phyloP scores from a whole-genome alignment of 352 stramenopile genomes.

The Globisporangium perplexum region DNA sequence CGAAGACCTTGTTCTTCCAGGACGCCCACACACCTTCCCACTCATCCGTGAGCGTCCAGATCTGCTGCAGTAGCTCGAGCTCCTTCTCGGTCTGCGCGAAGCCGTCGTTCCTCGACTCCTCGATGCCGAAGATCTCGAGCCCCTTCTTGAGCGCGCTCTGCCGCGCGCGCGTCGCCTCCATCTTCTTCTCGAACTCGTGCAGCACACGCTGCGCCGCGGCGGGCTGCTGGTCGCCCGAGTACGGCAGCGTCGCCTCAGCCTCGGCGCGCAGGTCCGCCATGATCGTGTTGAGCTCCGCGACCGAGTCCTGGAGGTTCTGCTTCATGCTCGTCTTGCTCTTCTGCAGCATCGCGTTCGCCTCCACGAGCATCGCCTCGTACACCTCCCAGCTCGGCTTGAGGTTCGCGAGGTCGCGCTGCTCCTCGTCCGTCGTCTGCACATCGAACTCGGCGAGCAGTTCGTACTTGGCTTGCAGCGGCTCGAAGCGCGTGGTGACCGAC shows the following conservation, averaged over 20 bases:
- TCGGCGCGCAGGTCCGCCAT: conserved; percentile 78
- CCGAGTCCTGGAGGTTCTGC: conserved; percentile 90
- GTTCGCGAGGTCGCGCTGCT: conserved; percentile 67
- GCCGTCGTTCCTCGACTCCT: conserved; percentile 82
- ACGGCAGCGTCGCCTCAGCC: conserved; percentile 70
- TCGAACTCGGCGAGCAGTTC: conserved; percentile 86
- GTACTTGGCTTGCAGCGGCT: conserved; percentile 85
- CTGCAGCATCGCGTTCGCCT: conserved; percentile 87
- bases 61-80: conserved; percentile 85
- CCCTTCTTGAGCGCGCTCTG: conserved; percentile 85
- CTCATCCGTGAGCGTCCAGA: conserved; percentile 87
- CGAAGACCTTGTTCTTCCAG: conserved; percentile 91
- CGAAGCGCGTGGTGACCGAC: conserved; percentile 69
- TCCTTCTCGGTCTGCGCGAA: conserved; percentile 87
- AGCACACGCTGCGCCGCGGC: conserved; percentile 53
- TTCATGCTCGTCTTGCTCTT: conserved; percentile 95
- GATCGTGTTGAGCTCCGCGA: conserved; percentile 81
- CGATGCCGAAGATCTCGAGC: conserved; percentile 91
- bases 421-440: conserved; percentile 84
- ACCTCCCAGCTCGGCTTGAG: conserved; percentile 74
- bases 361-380: conserved; percentile 81
- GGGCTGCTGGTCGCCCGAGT: conserved; percentile 58
- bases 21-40: conserved; percentile 88
- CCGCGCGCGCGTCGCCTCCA: conserved; percentile 59
- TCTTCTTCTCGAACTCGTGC: conserved; percentile 88